A percentile compares a stretch with the other conserved stretches of the same genome.
These are phyloP conservation scores for Cnidoscolus chayamansa DNA, from an alignment of 441 rosid genomes.

Conservation along the genomic window DNA sequence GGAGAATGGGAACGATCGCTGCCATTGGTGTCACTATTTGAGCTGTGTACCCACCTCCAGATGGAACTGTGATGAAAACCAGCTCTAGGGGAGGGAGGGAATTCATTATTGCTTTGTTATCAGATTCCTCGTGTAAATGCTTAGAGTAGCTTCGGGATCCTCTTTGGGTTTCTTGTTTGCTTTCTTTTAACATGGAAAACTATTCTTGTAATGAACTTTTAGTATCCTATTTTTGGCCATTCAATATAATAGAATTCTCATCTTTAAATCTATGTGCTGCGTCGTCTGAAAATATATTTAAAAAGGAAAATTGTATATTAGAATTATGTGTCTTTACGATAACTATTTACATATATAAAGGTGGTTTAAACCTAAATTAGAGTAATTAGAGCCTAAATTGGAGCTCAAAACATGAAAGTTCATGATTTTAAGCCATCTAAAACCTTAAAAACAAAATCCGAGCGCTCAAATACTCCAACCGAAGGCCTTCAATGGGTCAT, in stretches of 20 bases:
- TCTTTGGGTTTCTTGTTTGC: background rate
- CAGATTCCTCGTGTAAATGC: constrained; percentile 17
- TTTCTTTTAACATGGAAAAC: background rate
- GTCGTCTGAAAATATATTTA: too few relatives aligned
- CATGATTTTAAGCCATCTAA: too few relatives aligned
- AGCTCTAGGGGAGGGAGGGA: background rate
- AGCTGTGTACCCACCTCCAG: constrained; percentile 63
- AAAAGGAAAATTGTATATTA: too few relatives aligned
- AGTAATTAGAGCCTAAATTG: too few relatives aligned
- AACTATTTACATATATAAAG: too few relatives aligned
- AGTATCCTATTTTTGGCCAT: background rate
- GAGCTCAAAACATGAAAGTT: too few relatives aligned
- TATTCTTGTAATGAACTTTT: background rate
- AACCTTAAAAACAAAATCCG: too few relatives aligned
- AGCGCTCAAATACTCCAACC: too few relatives aligned
- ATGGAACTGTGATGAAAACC: constrained; percentile 58
- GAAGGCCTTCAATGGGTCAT: constrained; percentile 67
- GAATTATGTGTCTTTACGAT: too few relatives aligned
- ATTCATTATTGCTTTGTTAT: background rate
- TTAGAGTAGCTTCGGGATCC: constrained; percentile 7
- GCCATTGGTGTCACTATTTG: constrained; percentile 77
- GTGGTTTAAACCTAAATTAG: too few relatives aligned
- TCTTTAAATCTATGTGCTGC: background rate
- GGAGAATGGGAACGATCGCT: constrained; percentile 54
- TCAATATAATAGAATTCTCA: background rate